phyloP scores from a whole-genome alignment of 345 rosid species.

The Aquilaria sinensis region DNA sequence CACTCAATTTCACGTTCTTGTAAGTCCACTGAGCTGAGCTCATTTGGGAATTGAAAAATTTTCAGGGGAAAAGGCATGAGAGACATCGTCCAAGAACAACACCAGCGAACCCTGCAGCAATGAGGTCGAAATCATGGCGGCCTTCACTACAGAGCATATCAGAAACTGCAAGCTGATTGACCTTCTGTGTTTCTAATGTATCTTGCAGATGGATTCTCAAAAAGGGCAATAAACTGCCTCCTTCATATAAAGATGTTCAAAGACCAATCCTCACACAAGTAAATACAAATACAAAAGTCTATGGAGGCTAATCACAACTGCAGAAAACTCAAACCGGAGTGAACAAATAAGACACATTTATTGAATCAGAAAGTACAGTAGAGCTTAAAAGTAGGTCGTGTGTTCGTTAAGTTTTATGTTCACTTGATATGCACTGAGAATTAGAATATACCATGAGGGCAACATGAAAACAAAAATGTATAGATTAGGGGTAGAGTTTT shows the following conservation, averaged over 20 bases:
- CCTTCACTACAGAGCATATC: constrained; percentile 86
- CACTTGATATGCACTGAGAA: not conserved
- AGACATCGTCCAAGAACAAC: constrained; percentile 40
- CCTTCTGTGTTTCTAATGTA: constrained; percentile 8
- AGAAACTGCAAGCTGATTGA: constrained; percentile 52
- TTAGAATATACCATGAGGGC: not conserved
- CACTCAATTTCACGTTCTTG: not conserved
- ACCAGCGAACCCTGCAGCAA: constrained; percentile 22
- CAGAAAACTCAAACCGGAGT: constrained; percentile 12
- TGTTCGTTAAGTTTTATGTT: too few relatives aligned
- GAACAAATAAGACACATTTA: constrained; percentile 35
- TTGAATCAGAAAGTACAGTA: constrained; percentile 17
- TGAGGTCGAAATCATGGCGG: constrained; percentile 70
- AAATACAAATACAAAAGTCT: constrained; percentile 10
- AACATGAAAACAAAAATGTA: not conserved
- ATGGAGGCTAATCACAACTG: constrained; percentile 15
- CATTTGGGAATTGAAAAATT: not conserved
- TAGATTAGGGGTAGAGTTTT: constrained; percentile 10
- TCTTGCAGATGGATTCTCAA: constrained; percentile 6
- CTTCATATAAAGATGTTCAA: constrained; percentile 13
- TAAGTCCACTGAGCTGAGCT: not conserved
- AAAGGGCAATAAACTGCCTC: constrained; percentile 13
- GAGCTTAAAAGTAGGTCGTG: too few relatives aligned
- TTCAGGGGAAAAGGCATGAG: constrained; percentile 46
- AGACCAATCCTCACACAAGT: constrained; percentile 6